Conservation (phyloP, 2,329 filamentous ascomycete genomes). For the Alternaria ventricosa region DNA sequence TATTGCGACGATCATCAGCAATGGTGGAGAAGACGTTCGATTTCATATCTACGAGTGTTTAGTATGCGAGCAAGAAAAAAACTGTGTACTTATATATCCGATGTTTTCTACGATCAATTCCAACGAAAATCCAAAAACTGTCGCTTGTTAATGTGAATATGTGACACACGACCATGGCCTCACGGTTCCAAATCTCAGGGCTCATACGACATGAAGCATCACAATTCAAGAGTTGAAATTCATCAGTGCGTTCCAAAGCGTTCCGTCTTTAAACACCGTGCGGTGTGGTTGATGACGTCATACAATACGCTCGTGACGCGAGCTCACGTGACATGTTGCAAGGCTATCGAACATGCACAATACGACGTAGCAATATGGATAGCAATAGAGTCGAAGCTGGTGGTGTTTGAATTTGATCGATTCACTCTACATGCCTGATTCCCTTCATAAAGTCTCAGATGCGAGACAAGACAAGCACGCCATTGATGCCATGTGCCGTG, state of each 20-base stretch:
- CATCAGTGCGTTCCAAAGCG: background rate
- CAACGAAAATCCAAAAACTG: background rate
- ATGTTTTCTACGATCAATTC: background rate
- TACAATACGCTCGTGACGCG: slow-evolving; percentile 4
- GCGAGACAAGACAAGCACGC: slow-evolving; percentile 36
- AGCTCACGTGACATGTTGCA: slow-evolving; percentile 9
- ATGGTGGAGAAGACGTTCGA: background rate
- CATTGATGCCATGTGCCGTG: slow-evolving; percentile 30
- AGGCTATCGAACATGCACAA: background rate
- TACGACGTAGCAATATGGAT: background rate
- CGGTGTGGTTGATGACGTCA: slow-evolving; percentile 2
- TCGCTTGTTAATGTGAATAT: background rate
- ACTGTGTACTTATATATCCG: background rate
- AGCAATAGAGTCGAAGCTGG: slow-evolving; percentile 9
- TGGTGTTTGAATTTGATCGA: slow-evolving; percentile 36
- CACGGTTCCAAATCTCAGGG: background rate
- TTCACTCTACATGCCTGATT: slow-evolving; percentile 46
- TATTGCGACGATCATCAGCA: background rate
- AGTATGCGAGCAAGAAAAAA: background rate
- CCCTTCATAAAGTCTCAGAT: slow-evolving; percentile 32
- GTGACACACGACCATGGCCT: background rate
- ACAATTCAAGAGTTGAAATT: background rate
- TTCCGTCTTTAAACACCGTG: background rate
- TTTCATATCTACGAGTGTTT: background rate
- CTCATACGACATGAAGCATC: background rate